Percentiles rank a stretch among this genome's conserved stretches.
Evolutionary conservation across 805 yeast species (phyloP).

Genomic region (Candida chauliodis): DNA sequence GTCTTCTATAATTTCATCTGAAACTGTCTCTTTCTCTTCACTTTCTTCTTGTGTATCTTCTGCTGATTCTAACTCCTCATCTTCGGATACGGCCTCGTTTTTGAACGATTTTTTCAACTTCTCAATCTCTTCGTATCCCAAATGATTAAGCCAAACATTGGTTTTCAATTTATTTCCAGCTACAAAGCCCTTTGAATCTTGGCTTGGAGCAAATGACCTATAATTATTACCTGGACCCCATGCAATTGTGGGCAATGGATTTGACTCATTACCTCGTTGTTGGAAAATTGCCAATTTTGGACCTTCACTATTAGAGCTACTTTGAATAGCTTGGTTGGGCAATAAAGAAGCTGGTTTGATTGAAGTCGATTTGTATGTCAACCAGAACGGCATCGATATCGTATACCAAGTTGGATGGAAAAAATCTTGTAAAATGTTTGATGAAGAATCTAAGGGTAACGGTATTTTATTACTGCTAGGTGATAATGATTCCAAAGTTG

Average conservation of each 20-base stretch:
- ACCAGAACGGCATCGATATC: slow-evolving; percentile 41
- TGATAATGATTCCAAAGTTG: slow-evolving; percentile 29
- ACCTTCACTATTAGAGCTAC: slow-evolving; percentile 12
- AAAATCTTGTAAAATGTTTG: slow-evolving; percentile 38
- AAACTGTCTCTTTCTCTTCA: slow-evolving; percentile 5
- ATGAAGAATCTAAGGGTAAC: slow-evolving; percentile 25
- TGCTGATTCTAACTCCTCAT: slow-evolving; percentile 7
- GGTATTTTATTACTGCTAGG: slow-evolving; percentile 31
- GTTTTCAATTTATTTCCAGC: slow-evolving; percentile 29
- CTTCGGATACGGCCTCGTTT: slow-evolving; percentile 5
- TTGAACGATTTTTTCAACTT: slow-evolving; percentile 19
- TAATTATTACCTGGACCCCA: slow-evolving; percentile 15
- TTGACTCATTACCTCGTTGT: slow-evolving; percentile 9
- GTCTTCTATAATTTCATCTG: slow-evolving; percentile 1
- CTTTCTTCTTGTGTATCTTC: slow-evolving; percentile 12
- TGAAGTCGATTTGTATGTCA: slow-evolving; percentile 25
- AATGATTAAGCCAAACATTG: slow-evolving; percentile 37
- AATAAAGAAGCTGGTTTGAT: slow-evolving; percentile 16
- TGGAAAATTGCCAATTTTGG: slow-evolving; percentile 12
- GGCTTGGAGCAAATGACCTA: slow-evolving; percentile 35
- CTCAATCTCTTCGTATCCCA: slow-evolving; percentile 31
- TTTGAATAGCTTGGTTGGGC: slow-evolving; percentile 1
- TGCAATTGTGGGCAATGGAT: slow-evolving; percentile 5
- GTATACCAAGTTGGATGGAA: slow-evolving; percentile 46
- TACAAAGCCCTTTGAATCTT: slow-evolving; percentile 32